phyloP scores from a whole-genome alignment of 805 yeast species.

The Ogataea corticis region DNA sequence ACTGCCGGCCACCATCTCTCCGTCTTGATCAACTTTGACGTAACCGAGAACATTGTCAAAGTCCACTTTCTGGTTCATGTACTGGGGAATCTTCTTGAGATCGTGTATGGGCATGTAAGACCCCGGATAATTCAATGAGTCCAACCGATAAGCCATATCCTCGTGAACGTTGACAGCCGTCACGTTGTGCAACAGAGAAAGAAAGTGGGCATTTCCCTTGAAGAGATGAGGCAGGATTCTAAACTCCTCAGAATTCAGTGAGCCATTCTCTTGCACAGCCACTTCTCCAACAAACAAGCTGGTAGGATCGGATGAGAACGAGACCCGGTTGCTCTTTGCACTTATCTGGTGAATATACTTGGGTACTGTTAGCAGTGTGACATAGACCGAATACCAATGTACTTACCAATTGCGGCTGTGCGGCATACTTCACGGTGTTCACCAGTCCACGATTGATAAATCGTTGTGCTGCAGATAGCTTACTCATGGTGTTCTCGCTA shows the following conservation, averaged over 20 bases:
- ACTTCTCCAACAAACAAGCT: conserved; percentile 28
- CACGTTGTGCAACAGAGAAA: conserved; percentile 24
- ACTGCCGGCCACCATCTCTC: conserved; percentile 52
- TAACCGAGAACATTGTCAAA: conserved; percentile 73
- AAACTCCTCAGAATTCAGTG: not conserved
- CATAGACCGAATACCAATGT: no score
- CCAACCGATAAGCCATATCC: conserved; percentile 57
- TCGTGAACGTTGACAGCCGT: conserved; percentile 30
- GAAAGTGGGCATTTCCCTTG: conserved; percentile 28
- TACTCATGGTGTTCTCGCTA: conserved; percentile 1
- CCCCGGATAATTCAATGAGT: conserved; percentile 52
- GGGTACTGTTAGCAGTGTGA: not conserved
- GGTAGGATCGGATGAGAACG: conserved; percentile 32
- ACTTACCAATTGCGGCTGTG: conserved; percentile 31
- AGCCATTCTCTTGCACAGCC: not conserved
- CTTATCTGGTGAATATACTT: conserved; percentile 26
- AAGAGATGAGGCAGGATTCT: conserved; percentile 26
- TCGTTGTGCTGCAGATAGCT: conserved; percentile 5
- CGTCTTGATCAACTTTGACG: conserved; percentile 55
- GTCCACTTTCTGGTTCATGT: conserved; percentile 57
- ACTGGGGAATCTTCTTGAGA: conserved; percentile 61
- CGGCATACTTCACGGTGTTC: conserved; percentile 21
- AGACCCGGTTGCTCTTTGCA: conserved; percentile 20
- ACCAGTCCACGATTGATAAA: conserved; percentile 22
- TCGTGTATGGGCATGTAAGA: conserved; percentile 72